phyloP scores from a whole-genome alignment of 2,329 filamentous ascomycete genomes.

The Colletotrichum sp. region DNA sequence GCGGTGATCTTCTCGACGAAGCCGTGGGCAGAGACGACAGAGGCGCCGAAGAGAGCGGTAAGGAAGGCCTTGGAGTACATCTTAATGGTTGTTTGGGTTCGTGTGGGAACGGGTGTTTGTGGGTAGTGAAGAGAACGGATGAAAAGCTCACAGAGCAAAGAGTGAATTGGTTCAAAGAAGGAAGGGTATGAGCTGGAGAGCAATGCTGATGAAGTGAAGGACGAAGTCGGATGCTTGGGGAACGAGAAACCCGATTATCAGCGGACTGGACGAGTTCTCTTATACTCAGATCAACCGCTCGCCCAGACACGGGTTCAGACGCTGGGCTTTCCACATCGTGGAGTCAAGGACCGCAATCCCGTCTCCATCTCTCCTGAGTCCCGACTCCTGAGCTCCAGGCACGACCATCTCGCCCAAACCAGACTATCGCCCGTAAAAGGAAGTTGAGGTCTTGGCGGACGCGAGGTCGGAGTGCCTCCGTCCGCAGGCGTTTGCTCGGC shows the following conservation, averaged over 20 bases:
- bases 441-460: neutral
- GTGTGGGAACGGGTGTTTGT: neutral
- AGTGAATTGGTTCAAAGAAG: constrained; percentile 4
- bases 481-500: neutral
- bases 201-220: constrained; percentile 12
- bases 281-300: neutral
- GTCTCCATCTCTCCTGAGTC: neutral
- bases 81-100: neutral
- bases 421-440: constrained; percentile 3
- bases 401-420: neutral
- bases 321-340: neutral
- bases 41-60: constrained; percentile 24
- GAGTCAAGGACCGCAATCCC: constrained; percentile 7
- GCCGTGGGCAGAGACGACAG: constrained; percentile 33
- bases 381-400: neutral
- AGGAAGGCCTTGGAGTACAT: constrained; percentile 25
- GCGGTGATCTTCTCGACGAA: constrained; percentile 34
- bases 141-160: constrained; percentile 21
- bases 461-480: neutral
- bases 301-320: neutral
- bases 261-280: neutral
- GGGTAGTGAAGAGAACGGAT: neutral
- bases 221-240: constrained; percentile 3
- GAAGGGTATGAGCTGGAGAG: constrained; percentile 5
- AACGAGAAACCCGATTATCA: neutral